Percentiles rank a stretch among this genome's conserved stretches.
Conservation (phyloP, 768 basidiomycete species). For the Collybia nuda region DNA sequence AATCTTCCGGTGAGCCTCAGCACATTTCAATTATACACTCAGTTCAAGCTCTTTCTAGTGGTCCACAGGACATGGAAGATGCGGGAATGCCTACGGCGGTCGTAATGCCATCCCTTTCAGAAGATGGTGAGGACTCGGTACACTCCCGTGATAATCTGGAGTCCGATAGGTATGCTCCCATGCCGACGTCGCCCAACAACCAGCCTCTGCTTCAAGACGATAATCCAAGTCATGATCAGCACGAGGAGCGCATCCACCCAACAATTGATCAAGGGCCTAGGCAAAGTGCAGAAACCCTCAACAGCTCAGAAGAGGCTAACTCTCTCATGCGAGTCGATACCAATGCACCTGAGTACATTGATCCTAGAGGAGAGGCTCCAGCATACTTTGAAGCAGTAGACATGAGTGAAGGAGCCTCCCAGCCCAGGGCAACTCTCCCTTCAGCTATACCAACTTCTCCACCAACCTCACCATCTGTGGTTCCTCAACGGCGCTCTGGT, state of each 20-base stretch:
- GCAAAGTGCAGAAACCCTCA: constrained; percentile 27
- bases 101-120: constrained; percentile 35
- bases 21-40: background rate
- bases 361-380: constrained; percentile 58
- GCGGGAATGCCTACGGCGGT: constrained; percentile 41
- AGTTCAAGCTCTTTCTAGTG: constrained; percentile 28
- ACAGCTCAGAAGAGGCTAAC: constrained; percentile 27
- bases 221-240: constrained; percentile 22
- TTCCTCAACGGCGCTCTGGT: constrained; percentile 39
- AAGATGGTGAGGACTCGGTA: constrained; percentile 32
- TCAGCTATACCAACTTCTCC: constrained; percentile 13
- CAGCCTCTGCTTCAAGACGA: constrained; percentile 40
- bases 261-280: constrained; percentile 20
- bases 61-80: constrained; percentile 55
- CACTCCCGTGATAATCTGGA: constrained; percentile 28
- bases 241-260: constrained; percentile 14
- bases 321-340: constrained; percentile 25
- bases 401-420: constrained; percentile 4
- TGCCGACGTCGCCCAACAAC: constrained; percentile 39
- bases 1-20: constrained; percentile 43
- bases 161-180: constrained; percentile 31
- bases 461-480: constrained; percentile 13
- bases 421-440: background rate
- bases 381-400: constrained; percentile 62
- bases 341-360: constrained; percentile 14